phyloP scores from a whole-genome alignment of 164 flowering plant species.

The Amborella trichopoda region DNA sequence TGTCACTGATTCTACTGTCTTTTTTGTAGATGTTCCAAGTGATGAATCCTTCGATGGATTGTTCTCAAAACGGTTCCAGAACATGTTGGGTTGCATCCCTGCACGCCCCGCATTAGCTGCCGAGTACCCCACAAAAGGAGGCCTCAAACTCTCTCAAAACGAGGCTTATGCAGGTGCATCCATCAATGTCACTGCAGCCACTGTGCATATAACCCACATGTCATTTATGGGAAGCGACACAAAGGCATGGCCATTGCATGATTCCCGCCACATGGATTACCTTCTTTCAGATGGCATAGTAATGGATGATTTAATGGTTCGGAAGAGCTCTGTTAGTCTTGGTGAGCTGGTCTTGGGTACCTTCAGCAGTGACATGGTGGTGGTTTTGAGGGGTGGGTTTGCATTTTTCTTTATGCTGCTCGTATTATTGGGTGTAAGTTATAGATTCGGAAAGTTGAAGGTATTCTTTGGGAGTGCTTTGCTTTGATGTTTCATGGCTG shows the following conservation, averaged over 20 bases:
- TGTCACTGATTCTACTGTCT: too few species aligned
- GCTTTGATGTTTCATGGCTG: too few species aligned
- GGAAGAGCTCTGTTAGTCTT: background rate
- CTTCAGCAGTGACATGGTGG: background rate
- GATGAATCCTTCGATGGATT: constrained; percentile 9
- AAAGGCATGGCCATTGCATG: background rate
- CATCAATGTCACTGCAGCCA: constrained; percentile 47
- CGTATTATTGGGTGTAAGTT: background rate
- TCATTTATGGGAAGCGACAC: background rate
- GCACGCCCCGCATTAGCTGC: constrained; percentile 61
- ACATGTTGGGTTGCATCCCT: constrained; percentile 40
- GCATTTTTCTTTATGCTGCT: background rate
- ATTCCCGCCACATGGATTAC: too few species aligned
- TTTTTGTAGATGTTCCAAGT: constrained; percentile 27
- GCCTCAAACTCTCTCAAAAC: too few species aligned
- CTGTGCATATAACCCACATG: constrained; percentile 22
- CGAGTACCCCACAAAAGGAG: constrained; percentile 35
- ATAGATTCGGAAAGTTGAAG: background rate
- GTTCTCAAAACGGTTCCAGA: constrained; percentile 24
- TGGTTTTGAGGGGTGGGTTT: background rate
- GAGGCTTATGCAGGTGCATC: too few species aligned
- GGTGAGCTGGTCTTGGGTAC: background rate
- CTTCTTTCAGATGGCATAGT: background rate
- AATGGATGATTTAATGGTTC: background rate
- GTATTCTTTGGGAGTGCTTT: too few species aligned